Base-by-base conservation (phyloP, 2,329 filamentous ascomycete genomes). In the Trichoderma arundinaceum region DNA sequence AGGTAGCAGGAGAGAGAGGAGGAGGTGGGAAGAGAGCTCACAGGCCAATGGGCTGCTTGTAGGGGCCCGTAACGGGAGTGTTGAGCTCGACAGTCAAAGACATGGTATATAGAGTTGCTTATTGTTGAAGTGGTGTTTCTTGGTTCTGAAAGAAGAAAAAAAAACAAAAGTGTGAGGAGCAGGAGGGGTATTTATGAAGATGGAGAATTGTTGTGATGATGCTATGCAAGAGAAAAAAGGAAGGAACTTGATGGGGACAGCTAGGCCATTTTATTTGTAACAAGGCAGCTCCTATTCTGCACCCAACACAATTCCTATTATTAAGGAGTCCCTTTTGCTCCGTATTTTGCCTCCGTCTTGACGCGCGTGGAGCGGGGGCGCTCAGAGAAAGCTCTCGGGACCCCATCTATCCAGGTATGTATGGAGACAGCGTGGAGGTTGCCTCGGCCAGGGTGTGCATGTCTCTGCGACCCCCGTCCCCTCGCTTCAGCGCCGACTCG, bases 11-110 rank as follows among this genome's bases (percentile, higher is more conserved):
- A 7, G 39, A 10, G 15, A 17, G 22, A 39, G 22, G 13, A 12
- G 7, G 35, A 52, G 4, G 1, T n/a, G 9, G 12, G n/a, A 12
- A 22, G 2, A 19, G 15, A n/a, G 44, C 86, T 77, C 80, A 88
- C 86, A 88, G 79, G 76, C 86, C 86, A 67, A 84, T 87, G 70
- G 86, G 86, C 73, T 88, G 86, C 73, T 81, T 78, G 77, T 85
- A 86, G 68, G 77, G 48, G 76, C 86, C 89, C 72, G 87, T 86
- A 71, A 86, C 69, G 66, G 90, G 90, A 72, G 90, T 92, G 80
- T 88, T 86, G 73, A 92, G 84, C 77, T 89, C 83, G 69, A 84
- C 79, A 64, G 83, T 83, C 72, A 88, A 73, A 77, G 77, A 68
- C 81, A 83, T 83, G 69, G 53, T 77, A 74, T 58, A 51, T 28